Base-by-base conservation (phyloP, 208 protist species). In the Leishmania braziliensis region DNA sequence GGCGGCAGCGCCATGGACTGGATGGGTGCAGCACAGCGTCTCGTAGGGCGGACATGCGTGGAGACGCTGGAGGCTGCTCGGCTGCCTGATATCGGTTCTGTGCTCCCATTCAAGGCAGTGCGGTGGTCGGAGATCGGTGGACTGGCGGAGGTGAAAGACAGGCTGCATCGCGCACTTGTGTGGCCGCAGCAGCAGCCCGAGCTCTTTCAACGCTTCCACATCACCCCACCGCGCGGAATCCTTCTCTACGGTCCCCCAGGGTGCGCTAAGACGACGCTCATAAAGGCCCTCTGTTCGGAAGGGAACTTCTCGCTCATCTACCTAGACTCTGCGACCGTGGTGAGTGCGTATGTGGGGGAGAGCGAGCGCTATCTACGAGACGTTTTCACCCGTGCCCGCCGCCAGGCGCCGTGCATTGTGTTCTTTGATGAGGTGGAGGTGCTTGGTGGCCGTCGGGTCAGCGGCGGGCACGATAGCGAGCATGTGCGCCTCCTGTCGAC, bases 51-150 rank as follows among this genome's bases (percentile, higher is more conserved):
- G 10, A 93, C 92, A 9, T 78, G 84, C 33, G 75, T 73, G 20
- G 88, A 91, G 74, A 91, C 95, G 78, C 79, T 94, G 60, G 79
- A 80, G n/a, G 86, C 84, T 26, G 92, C 88, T 29, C 75, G 78
- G 23, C 68, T 56, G 16, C 75, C 80, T 6, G 75, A 54, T 33
- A 78, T 80, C 66, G 20, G 43, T 26, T 73, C 80, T 60, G 73
- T 36, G 6, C 84, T 85, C 23, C 89, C 86, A 0, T 95, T 93
- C 58, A 89, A 91, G 53, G 54, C 81, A 8, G 84, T 99, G 18
- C 93, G 93, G 9, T 99, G 99, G 99, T 93, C 93, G 18, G 98
- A 99, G 82, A 99, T 99, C 93, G 99, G 99, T 81, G 99, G 99
- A 70, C 92, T 99, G 9, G 93, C 98, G 72, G 84, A 97, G 53